Conservation (phyloP, 2,329 filamentous ascomycete species). For the Cladobotryum mycophilum region DNA sequence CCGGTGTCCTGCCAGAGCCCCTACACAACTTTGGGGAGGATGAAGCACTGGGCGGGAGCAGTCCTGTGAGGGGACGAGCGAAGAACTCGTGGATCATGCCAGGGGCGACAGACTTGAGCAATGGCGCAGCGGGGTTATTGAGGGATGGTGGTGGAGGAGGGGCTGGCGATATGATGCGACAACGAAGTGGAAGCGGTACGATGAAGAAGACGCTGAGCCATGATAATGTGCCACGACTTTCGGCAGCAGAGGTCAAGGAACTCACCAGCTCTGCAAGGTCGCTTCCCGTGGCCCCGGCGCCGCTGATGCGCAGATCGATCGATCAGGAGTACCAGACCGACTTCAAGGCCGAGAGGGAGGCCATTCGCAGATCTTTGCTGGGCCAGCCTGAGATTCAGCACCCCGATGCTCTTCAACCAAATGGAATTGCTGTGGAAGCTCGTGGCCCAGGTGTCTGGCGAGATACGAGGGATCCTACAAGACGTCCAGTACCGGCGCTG, state of each 20-base stretch:
- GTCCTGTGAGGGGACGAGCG: conserved; percentile 3
- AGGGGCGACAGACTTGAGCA: neutral
- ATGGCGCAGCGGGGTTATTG: neutral
- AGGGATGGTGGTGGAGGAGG: neutral
- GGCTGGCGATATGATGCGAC: conserved; percentile 1
- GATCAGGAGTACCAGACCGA: conserved; percentile 30
- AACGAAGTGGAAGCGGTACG: conserved; percentile 19
- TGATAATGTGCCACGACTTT: conserved; percentile 47
- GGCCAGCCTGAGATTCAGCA: conserved; percentile 20
- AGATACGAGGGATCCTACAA: conserved; percentile 19
- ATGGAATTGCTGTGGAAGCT: conserved; percentile 21
- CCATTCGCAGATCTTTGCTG: conserved; percentile 23
- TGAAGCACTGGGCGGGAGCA: neutral
- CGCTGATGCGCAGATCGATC: conserved; percentile 30
- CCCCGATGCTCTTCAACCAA: conserved; percentile 16
- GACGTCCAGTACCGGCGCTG: conserved; percentile 28
- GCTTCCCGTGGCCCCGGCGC: conserved; percentile 45
- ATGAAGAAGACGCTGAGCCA: conserved; percentile 27
- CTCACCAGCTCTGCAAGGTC: conserved; percentile 52
- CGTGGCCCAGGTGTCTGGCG: conserved; percentile 9
- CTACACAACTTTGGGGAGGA: conserved; percentile 1
- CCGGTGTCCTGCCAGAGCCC: neutral
- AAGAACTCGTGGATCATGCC: neutral
- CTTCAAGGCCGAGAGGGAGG: conserved; percentile 22
- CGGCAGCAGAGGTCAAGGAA: conserved; percentile 53